Conservation (phyloP, 192 early-diverging fungal species). For the Dimargaris verticillata region DNA sequence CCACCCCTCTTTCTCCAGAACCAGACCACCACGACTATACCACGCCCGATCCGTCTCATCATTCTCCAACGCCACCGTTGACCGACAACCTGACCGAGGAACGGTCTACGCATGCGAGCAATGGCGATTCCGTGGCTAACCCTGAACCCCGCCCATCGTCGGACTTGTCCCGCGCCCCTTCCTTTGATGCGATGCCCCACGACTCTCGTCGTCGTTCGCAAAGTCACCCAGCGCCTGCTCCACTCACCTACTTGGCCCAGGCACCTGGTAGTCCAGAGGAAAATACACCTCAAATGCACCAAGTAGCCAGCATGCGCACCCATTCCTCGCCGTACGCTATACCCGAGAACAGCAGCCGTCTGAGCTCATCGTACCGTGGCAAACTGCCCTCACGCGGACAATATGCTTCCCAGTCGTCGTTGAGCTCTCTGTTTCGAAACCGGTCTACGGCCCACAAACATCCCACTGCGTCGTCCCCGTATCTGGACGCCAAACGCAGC, state of each 20-base stretch:
- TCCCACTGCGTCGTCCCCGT: neutral
- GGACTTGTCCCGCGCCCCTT: too few relatives aligned
- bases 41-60: neutral
- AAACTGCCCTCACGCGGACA: neutral
- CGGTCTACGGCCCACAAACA: constrained; percentile 4
- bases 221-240: too few relatives aligned
- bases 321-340: too few relatives aligned
- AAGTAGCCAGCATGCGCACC: too few relatives aligned
- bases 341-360: too few relatives aligned
- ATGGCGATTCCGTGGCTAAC: neutral
- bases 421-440: constrained; percentile 2
- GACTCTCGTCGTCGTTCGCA: too few relatives aligned
- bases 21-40: neutral
- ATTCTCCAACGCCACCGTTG: neutral
- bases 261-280: too few relatives aligned
- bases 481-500: constrained; percentile 1
- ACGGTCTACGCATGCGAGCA: neutral
- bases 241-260: too few relatives aligned
- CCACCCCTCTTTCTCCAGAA: neutral
- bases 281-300: too few relatives aligned
- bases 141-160: too few relatives aligned
- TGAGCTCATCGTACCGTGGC: too few relatives aligned
- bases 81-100: neutral
- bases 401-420: neutral
- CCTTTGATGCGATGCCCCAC: too few relatives aligned